Conservation (phyloP, 441 rosid species). For the Gossypium davidsonii region DNA sequence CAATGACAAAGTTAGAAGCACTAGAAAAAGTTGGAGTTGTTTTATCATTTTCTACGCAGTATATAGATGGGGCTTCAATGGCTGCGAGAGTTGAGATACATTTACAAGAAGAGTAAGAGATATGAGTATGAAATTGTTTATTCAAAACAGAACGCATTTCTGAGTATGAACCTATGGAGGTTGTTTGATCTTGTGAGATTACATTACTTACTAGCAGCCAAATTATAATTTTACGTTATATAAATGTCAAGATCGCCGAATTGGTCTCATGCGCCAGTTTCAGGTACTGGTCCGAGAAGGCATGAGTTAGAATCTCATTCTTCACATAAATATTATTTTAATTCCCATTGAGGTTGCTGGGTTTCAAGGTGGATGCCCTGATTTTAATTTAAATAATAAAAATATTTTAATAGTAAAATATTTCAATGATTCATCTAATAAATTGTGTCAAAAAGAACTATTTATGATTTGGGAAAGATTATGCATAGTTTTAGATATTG, state of each 20-base stretch:
- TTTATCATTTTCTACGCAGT: slow-evolving; percentile 13
- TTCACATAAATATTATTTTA: slow-evolving; percentile 27
- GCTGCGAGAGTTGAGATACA: slow-evolving; percentile 29
- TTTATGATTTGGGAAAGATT: too few species aligned
- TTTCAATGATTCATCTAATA: too few species aligned
- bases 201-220: not conserved
- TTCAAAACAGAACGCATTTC: slow-evolving; percentile 36
- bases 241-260: slow-evolving; percentile 82
- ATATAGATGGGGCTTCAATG: slow-evolving; percentile 12
- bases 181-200: not conserved
- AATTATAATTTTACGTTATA: not conserved
- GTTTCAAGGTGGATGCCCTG: not conserved
- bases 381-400: not conserved
- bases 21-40: slow-evolving; percentile 20
- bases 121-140: slow-evolving; percentile 19
- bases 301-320: slow-evolving; percentile 80
- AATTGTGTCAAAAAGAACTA: too few species aligned
- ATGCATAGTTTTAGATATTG: too few species aligned
- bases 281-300: slow-evolving; percentile 86
- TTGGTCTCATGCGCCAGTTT: slow-evolving; percentile 87
- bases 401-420: too few species aligned
- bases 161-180: not conserved
- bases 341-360: not conserved
- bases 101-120: slow-evolving; percentile 18
- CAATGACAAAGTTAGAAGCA: slow-evolving; percentile 36